phyloP scores from a whole-genome alignment of 2,329 filamentous ascomycete species.

The Neophaeococcomyces mojaviensis region DNA sequence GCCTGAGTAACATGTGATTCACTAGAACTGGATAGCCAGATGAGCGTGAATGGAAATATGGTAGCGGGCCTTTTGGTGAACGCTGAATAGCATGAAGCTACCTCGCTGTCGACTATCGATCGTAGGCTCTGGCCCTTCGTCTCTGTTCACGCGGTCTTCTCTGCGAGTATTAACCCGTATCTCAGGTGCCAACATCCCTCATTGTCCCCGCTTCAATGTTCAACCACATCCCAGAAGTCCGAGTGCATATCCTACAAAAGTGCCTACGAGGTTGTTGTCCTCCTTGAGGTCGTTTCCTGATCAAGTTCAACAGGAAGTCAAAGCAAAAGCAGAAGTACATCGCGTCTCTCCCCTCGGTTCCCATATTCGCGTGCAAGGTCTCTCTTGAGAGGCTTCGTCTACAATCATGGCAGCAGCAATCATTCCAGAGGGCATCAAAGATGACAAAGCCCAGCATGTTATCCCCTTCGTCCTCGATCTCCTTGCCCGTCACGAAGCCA shows the following conservation, averaged over 20 bases:
- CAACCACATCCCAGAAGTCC: neutral
- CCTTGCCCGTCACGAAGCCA: conserved; percentile 45
- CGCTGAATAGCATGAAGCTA: neutral
- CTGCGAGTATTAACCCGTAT: neutral
- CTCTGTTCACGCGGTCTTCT: conserved; percentile 1
- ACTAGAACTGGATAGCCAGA: no score
- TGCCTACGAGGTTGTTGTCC: neutral
- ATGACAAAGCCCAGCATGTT: conserved; percentile 72
- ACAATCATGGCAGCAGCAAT: conserved; percentile 7
- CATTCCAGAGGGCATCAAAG: conserved; percentile 44
- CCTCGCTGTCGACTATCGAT: neutral
- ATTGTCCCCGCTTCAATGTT: conserved; percentile 4
- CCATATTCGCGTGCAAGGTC: neutral
- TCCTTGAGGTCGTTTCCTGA: neutral
- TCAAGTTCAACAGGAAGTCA: neutral
- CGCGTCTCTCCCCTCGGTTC: neutral
- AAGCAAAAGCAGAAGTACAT: conserved; percentile 1
- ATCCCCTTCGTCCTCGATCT: conserved; percentile 66
- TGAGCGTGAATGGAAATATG: no score
- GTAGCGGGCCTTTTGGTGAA: no score
- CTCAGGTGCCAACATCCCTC: neutral
- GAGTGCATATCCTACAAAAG: neutral
- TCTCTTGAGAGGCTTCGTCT: neutral
- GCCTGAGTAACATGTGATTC: conserved; percentile 1
- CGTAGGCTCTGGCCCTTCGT: neutral